Evolutionary conservation across 2,329 filamentous ascomycete species (phyloP).

Genomic region (Calonectria fujianensis): DNA sequence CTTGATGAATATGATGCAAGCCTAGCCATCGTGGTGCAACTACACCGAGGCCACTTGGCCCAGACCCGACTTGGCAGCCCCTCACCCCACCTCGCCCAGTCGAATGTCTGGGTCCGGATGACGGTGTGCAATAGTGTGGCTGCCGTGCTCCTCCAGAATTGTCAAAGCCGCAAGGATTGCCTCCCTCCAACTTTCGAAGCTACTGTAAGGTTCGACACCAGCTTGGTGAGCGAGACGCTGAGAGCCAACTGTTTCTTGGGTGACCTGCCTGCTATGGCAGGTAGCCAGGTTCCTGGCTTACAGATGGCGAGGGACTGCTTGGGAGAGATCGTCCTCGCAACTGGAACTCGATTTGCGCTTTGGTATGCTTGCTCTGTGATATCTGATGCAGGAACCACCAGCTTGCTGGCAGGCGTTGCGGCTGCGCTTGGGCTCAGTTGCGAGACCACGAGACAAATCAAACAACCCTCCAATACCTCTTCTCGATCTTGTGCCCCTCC

Average conservation of each 20-base stretch:
- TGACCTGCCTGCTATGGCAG: conserved; percentile 15
- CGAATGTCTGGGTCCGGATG: conserved; percentile 35
- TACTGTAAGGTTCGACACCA: conserved; percentile 43
- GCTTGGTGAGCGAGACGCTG: conserved; percentile 21
- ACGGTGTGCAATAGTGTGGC: conserved; percentile 43
- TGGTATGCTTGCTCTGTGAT: conserved; percentile 11
- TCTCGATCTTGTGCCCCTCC: conserved; percentile 31
- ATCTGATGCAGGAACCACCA: conserved; percentile 31
- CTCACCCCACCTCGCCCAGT: conserved; percentile 43
- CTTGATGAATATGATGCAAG: conserved; percentile 48
- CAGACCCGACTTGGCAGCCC: conserved; percentile 42
- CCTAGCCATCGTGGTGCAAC: conserved; percentile 46
- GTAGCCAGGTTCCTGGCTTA: conserved; percentile 12
- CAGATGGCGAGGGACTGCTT: not conserved
- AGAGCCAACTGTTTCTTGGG: conserved; percentile 21
- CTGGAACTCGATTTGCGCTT: conserved; percentile 20
- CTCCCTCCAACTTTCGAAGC: conserved; percentile 31
- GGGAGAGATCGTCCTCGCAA: conserved; percentile 21
- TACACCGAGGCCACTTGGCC: conserved; percentile 37
- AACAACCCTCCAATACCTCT: not conserved
- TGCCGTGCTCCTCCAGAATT: conserved; percentile 32
- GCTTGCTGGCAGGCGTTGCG: not conserved
- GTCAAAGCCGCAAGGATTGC: conserved; percentile 24
- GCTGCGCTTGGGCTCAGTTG: conserved; percentile 6
- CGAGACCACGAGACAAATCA: conserved; percentile 3